Conservation (phyloP, 148 eudicot species). For the Dysphania ambrosioides region DNA sequence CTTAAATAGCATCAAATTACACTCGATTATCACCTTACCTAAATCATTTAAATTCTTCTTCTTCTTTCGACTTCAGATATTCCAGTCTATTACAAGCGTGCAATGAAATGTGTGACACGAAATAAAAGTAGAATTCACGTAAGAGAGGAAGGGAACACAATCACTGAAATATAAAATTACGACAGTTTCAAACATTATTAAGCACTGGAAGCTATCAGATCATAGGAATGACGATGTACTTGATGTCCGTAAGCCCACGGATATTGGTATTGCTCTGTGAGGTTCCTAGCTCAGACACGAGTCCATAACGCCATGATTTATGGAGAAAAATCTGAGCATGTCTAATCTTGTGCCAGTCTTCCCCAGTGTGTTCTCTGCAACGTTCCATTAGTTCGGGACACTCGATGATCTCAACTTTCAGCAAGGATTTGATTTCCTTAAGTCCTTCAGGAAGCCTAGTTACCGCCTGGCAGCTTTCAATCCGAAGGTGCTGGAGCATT, state of each 20-base stretch:
- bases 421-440: constrained; percentile 16
- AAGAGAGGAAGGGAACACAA: too few species aligned
- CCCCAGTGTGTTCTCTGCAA: constrained; percentile 28
- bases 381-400: constrained; percentile 27
- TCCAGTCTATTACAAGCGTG: too few species aligned
- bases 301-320: constrained; percentile 30
- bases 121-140: too few species aligned
- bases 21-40: too few species aligned
- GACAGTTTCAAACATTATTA: too few species aligned
- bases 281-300: constrained; percentile 11
- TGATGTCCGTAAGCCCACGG: background rate
- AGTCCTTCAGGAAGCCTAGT: constrained; percentile 25
- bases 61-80: too few species aligned
- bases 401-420: constrained; percentile 26
- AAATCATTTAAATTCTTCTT: too few species aligned
- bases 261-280: background rate
- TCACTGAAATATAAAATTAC: too few species aligned
- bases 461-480: constrained; percentile 23
- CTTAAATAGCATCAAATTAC: too few species aligned
- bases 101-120: too few species aligned
- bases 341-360: constrained; percentile 23
- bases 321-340: constrained; percentile 29
- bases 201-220: too few species aligned
- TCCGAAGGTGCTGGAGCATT: constrained; percentile 23
- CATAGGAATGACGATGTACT: background rate